Conservation (phyloP, 768 basidiomycete species). For the Phaeotremella fagi region DNA sequence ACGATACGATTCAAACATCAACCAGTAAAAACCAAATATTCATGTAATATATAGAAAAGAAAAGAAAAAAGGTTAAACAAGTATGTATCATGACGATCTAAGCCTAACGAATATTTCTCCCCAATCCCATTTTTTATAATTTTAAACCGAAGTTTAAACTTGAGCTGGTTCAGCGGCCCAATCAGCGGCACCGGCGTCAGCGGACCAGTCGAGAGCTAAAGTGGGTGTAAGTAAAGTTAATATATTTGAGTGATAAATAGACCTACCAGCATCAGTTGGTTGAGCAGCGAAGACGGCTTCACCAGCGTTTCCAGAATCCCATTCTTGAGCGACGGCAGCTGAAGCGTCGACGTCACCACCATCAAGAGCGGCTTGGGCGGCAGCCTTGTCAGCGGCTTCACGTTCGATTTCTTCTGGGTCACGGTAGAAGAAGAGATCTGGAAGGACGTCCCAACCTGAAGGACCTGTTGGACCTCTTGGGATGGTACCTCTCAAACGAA, state of each 20-base stretch:
- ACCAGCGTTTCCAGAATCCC: conserved; percentile 60
- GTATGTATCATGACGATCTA: too few relatives aligned
- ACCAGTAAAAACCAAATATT: too few relatives aligned
- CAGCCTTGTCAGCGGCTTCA: conserved; percentile 83
- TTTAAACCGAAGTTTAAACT: neutral
- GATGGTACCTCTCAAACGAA: conserved; percentile 89
- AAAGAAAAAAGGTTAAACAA: too few relatives aligned
- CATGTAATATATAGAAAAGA: too few relatives aligned
- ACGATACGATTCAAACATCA: too few relatives aligned
- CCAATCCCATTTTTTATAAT: too few relatives aligned
- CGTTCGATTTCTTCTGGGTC: conserved; percentile 99
- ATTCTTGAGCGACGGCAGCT: conserved; percentile 47
- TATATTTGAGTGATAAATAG: neutral
- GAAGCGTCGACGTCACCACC: conserved; percentile 55
- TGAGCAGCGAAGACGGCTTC: conserved; percentile 70
- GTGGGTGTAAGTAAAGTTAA: conserved; percentile 4
- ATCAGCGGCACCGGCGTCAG: conserved; percentile 63
- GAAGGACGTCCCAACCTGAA: conserved; percentile 91
- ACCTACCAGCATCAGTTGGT: conserved; percentile 48
- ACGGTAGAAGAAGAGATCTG: conserved; percentile 99
- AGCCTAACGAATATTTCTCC: too few relatives aligned
- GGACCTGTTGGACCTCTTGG: conserved; percentile 69
- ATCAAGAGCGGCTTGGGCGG: conserved; percentile 63
- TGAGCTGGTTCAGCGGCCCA: conserved; percentile 78
- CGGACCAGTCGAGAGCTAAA: conserved; percentile 76